phyloP scores from a whole-genome alignment of 2,329 filamentous ascomycete genomes.

The Chrysoporthe puriensis region DNA sequence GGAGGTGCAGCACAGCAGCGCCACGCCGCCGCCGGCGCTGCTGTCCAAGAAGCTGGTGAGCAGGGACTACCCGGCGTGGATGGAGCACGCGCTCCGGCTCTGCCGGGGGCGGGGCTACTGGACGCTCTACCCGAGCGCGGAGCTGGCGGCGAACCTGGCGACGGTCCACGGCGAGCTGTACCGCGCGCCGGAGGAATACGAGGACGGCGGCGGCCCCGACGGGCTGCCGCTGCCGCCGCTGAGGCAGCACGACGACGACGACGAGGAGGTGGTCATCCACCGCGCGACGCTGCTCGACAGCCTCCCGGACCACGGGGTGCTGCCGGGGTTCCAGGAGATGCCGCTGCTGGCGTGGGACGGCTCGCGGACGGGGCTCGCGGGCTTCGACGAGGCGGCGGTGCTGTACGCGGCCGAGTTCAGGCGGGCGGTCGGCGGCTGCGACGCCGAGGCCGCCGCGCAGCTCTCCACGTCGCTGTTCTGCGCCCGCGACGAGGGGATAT shows the following conservation, averaged over 20 bases:
- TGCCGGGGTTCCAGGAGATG: conserved; percentile 51
- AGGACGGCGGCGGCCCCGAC: conserved; percentile 34
- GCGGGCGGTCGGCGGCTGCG: conserved; percentile 68
- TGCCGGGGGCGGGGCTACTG: conserved; percentile 77
- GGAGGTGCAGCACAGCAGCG: conserved; percentile 42
- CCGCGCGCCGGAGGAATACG: conserved; percentile 71
- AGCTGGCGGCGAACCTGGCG: conserved; percentile 59
- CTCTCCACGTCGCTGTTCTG: conserved; percentile 66
- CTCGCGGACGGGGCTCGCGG: conserved; percentile 42
- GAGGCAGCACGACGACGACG: conserved; percentile 29
- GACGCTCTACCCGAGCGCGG: conserved; percentile 74
- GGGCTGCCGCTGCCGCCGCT: conserved; percentile 19
- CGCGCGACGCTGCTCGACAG: conserved; percentile 51
- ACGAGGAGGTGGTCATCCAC: conserved; percentile 33
- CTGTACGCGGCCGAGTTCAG: conserved; percentile 65
- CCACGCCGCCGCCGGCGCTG: conserved; percentile 43
- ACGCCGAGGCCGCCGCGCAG: conserved; percentile 33
- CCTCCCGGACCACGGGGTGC: conserved; percentile 46
- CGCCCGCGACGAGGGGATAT: conserved; percentile 40
- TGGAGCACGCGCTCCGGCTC: conserved; percentile 77
- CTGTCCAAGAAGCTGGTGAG: conserved; percentile 63
- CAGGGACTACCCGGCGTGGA: conserved; percentile 72
- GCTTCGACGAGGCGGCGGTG: conserved; percentile 48
- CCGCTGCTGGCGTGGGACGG: conserved; percentile 71
- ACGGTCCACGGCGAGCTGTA: conserved; percentile 79